phyloP scores from a whole-genome alignment of 1,139 yeast species.

The Suhomyces ambrosiae region DNA sequence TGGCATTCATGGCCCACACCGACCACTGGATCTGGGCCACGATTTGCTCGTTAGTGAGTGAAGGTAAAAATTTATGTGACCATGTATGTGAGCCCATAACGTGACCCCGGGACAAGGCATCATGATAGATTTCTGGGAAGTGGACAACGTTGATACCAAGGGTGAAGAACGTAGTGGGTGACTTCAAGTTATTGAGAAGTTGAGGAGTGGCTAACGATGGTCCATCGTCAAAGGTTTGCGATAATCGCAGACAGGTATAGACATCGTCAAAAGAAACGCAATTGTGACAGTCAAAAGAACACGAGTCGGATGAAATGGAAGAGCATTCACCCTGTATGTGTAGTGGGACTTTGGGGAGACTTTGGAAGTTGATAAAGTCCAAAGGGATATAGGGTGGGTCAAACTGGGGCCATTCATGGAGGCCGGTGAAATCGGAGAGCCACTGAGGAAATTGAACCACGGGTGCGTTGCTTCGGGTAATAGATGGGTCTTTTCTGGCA shows the following conservation, averaged over 20 bases:
- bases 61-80: conserved; percentile 86
- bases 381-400: conserved; percentile 87
- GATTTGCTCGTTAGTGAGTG: conserved; percentile 72
- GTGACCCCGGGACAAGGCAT: conserved; percentile 65
- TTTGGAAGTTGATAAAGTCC: conserved; percentile 61
- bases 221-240: conserved; percentile 95
- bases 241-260: conserved; percentile 67
- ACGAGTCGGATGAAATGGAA: conserved; percentile 38
- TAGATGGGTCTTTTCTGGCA: conserved; percentile 1
- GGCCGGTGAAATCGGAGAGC: conserved; percentile 74
- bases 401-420: conserved; percentile 77
- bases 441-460: conserved; percentile 72
- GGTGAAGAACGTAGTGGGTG: conserved; percentile 74
- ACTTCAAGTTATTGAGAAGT: conserved; percentile 54
- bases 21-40: conserved; percentile 94
- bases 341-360: conserved; percentile 49
- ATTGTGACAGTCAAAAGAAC: conserved; percentile 85
- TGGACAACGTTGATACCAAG: conserved; percentile 79
- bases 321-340: conserved; percentile 65
- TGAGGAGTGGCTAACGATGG: conserved; percentile 74
- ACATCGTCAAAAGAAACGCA: conserved; percentile 82
- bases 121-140: conserved; percentile 70
- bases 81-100: conserved; percentile 88
- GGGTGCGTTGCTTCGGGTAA: conserved; percentile 1
- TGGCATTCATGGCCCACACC: conserved; percentile 97